phyloP scores from a whole-genome alignment of 192 early-diverging fungal genomes.

The Entomortierella beljakovae region DNA sequence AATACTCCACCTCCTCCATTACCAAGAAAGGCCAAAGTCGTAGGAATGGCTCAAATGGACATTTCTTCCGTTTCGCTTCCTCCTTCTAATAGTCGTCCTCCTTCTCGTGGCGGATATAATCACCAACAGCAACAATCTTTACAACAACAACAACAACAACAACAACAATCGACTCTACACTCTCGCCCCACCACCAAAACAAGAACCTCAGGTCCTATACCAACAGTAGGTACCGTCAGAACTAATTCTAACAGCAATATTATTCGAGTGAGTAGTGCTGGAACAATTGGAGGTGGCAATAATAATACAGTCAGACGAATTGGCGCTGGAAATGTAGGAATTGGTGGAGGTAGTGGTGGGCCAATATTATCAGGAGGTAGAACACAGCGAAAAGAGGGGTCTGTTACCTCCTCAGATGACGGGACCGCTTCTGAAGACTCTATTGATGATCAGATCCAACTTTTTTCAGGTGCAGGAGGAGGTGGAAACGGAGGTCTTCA shows the following conservation, averaged over 20 bases:
- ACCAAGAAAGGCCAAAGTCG: constrained; percentile 36
- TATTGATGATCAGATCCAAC: constrained; percentile 34
- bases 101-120: constrained; percentile 5
- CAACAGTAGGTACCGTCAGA: constrained; percentile 1
- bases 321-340: background rate
- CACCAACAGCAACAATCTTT: background rate
- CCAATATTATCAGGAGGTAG: background rate
- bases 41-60: constrained; percentile 32
- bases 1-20: background rate
- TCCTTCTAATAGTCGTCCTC: background rate
- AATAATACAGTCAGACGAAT: background rate
- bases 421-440: constrained; percentile 47
- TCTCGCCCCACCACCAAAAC: constrained; percentile 20
- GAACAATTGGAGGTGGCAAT: background rate
- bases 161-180: constrained; percentile 7
- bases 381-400: constrained; percentile 19
- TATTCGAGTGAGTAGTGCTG: background rate
- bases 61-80: constrained; percentile 18
- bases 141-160: constrained; percentile 13
- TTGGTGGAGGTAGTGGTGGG: constrained; percentile 8
- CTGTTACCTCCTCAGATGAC: constrained; percentile 40
- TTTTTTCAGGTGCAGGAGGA: constrained; percentile 43
- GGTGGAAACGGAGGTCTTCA: constrained; percentile 21
- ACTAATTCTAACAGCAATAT: background rate
- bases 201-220: constrained; percentile 22